Conservation (phyloP, 148 eudicot species). For the Beta vulgaris region DNA sequence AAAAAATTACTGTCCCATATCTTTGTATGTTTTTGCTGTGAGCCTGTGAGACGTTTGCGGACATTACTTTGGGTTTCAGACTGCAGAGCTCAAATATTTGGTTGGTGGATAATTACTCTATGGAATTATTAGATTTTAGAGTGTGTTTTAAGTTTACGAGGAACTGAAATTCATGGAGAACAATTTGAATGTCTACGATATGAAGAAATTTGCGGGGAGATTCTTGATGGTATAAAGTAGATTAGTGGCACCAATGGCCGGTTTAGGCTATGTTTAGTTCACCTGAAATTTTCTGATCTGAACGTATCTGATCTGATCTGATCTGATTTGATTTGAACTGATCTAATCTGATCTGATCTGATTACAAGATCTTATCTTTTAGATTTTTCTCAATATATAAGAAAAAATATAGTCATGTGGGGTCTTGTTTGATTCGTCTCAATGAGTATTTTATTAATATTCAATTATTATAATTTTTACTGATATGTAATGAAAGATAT, state of each 20-base stretch:
- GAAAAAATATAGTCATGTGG: too few relatives aligned
- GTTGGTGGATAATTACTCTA: not conserved
- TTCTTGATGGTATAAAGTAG: not conserved
- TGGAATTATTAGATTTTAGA: not conserved
- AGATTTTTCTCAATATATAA: too few relatives aligned
- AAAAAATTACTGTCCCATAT: not conserved
- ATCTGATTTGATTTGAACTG: too few relatives aligned
- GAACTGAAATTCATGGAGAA: not conserved
- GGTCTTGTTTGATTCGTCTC: too few relatives aligned
- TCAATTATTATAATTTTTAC: too few relatives aligned
- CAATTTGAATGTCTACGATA: not conserved
- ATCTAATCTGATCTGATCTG: too few relatives aligned
- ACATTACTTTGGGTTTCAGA: not conserved
- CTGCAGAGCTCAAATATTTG: not conserved
- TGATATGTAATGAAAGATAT: too few relatives aligned
- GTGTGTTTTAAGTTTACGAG: not conserved
- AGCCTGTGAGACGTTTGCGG: not conserved
- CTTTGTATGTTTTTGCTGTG: not conserved
- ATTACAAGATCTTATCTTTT: too few relatives aligned
- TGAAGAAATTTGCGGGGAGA: not conserved
- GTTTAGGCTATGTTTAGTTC: too few relatives aligned
- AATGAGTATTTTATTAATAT: too few relatives aligned
- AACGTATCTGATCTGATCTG: too few relatives aligned
- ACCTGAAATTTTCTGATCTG: too few relatives aligned
- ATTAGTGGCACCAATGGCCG: not conserved